Base-by-base conservation (phyloP, 1,284 basidiomycete species). In the Athelia sp. region DNA sequence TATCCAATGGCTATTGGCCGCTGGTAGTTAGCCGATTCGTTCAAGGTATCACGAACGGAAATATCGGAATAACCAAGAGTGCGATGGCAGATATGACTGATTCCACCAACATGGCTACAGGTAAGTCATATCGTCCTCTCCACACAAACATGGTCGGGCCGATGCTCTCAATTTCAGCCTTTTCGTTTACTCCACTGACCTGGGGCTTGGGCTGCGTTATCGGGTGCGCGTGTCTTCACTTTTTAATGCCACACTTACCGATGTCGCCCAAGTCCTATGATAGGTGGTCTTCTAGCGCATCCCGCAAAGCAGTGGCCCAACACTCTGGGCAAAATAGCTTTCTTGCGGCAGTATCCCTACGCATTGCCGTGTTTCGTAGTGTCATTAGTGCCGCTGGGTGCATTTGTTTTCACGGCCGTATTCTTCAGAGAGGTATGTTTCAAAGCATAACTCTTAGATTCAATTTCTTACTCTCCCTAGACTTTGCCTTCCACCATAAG, bases 21-120 rank as follows among this genome's bases (percentile, higher is more conserved):
- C 56, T 76, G 19, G 63, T 77, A 1, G 29, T 68, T 9, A 69
- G 65, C 43, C 65, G 74, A 4, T 69, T 64, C 43, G 50, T 75
- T 2, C 69, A 74, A 45, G 77, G 77, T 10, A 61, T 68, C 6
- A 71, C 74, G 50, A 74, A 74, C 51, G 73, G 71, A 21, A 75
- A 74, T 48, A 68, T 72, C 35, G 74, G 75, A 29, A 29, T 70
- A 15, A 57, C 62, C 18, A 74, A 67, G 54, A 70, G 57, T 34
- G 61, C 66, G 14, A 61, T 72, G 52, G 66, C 60, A 6, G 72
- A 55, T 50, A 65, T 76, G 18, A 71, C 74, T 0, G 71, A 75
- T 51, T 55, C 65, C 1, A 70, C 70, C 2, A 78, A 78, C 53
- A 63, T 72, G 34, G 73, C 71, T 1, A 66, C 71, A 45, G 75